Evolutionary conservation across 1,139 yeast genomes (phyloP).

Genomic region (Suhomyces yuchorum): DNA sequence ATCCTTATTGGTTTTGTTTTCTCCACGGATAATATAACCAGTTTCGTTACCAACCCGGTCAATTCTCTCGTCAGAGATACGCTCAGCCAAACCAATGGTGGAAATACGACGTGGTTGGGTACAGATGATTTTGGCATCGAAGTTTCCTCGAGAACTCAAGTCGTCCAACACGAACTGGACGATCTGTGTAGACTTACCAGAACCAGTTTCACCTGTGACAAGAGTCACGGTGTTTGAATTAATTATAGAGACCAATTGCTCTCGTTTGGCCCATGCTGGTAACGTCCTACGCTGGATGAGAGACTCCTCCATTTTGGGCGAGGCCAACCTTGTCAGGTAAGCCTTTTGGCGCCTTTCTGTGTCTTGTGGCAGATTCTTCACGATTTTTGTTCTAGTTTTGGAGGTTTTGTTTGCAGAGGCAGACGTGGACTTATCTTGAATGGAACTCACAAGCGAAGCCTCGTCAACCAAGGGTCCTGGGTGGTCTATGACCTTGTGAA

Average conservation of each 20-base stretch:
- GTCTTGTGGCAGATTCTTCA: slow-evolving; percentile 19
- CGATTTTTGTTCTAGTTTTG: neutral
- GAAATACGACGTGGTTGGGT: slow-evolving; percentile 97
- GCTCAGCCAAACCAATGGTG: slow-evolving; percentile 90
- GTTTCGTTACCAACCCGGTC: slow-evolving; percentile 71
- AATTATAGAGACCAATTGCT: slow-evolving; percentile 57
- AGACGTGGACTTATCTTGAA: neutral
- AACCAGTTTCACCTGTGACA: slow-evolving; percentile 94
- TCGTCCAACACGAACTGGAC: slow-evolving; percentile 86
- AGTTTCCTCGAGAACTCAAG: slow-evolving; percentile 46
- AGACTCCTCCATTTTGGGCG: slow-evolving; percentile 23
- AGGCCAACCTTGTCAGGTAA: slow-evolving; percentile 21
- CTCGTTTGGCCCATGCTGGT: slow-evolving; percentile 82
- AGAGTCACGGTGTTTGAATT: slow-evolving; percentile 64
- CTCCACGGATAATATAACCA: slow-evolving; percentile 92
- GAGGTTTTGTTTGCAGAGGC: neutral
- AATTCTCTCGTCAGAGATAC: slow-evolving; percentile 84
- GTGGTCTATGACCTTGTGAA: slow-evolving; percentile 56
- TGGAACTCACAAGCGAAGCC: slow-evolving; percentile 1
- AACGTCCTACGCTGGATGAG: slow-evolving; percentile 48
- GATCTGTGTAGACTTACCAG: slow-evolving; percentile 54
- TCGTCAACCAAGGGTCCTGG: slow-evolving; percentile 66
- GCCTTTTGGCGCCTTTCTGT: slow-evolving; percentile 27
- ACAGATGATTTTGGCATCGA: slow-evolving; percentile 66
- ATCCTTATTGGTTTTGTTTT: slow-evolving; percentile 58